Evolutionary conservation across 306 rosid genomes (phyloP).

Genomic region (Cucurbita ficifolia): DNA sequence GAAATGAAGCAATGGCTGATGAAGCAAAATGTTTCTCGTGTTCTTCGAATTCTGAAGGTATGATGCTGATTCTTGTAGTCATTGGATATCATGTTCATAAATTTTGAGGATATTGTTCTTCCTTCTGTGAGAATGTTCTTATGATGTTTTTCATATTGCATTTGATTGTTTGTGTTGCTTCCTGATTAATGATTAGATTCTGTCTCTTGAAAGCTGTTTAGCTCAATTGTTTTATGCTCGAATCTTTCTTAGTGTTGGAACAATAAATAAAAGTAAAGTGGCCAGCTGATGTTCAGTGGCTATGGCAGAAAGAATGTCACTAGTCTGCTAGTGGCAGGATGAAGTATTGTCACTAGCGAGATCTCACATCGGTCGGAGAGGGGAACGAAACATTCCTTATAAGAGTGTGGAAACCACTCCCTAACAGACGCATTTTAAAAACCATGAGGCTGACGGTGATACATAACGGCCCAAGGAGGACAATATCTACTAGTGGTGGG

Average conservation of each 20-base stretch:
- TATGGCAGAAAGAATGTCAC: background rate
- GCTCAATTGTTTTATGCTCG: background rate
- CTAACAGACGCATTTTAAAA: background rate
- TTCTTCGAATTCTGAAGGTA: slow-evolving; percentile 75
- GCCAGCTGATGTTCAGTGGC: background rate
- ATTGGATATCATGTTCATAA: background rate
- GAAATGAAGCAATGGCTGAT: slow-evolving; percentile 72
- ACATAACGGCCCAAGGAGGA: too few species aligned
- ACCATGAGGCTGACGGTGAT: too few species aligned
- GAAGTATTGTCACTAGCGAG: background rate
- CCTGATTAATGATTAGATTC: background rate
- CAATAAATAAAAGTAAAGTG: background rate
- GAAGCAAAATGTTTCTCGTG: slow-evolving; percentile 75
- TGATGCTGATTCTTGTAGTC: background rate
- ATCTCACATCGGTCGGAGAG: too few species aligned
- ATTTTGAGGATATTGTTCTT: background rate
- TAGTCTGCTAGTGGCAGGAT: background rate
- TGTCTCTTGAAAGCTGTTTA: background rate
- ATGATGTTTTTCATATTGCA: background rate
- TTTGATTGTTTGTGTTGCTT: background rate
- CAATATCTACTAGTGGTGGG: too few species aligned
- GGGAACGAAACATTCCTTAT: too few species aligned
- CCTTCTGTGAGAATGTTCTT: background rate
- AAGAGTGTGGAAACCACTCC: too few species aligned
- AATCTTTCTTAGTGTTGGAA: background rate